Conservation (phyloP, 106 monocot genomes). For the Platanthera zijinensis region DNA sequence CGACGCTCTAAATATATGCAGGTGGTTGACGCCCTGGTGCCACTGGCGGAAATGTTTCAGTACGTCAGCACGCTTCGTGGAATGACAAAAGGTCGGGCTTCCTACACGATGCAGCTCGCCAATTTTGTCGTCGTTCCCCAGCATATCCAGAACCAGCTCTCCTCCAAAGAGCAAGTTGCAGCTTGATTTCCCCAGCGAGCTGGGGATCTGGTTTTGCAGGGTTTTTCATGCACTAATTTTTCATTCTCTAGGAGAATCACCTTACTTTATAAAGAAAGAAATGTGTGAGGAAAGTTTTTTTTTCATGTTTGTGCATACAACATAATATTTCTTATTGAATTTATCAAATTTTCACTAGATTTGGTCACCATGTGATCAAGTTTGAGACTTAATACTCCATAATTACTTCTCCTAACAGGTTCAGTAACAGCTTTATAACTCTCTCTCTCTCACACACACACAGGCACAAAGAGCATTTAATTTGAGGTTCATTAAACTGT, state of each 20-base stretch:
- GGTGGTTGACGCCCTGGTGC: slow-evolving; percentile 98
- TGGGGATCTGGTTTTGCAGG: background rate
- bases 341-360: background rate
- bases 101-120: slow-evolving; percentile 88
- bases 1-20: slow-evolving; percentile 17
- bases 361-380: background rate
- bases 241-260: background rate
- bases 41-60: slow-evolving; percentile 95
- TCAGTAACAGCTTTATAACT: no score
- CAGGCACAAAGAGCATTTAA: no score
- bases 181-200: slow-evolving; percentile 23
- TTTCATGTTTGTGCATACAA: background rate
- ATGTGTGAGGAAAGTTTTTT: background rate
- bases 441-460: no score
- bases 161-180: slow-evolving; percentile 55
- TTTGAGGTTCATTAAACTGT: no score
- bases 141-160: slow-evolving; percentile 86
- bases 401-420: no score
- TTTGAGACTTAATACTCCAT: background rate
- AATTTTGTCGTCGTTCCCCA: slow-evolving; percentile 91
- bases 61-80: slow-evolving; percentile 91
- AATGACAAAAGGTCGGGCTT: slow-evolving; percentile 95
- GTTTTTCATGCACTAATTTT: background rate
- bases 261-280: background rate
- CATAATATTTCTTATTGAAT: background rate